Percentiles rank a stretch among this genome's conserved stretches.
phyloP scores from a whole-genome alignment of 352 stramenopile species.

The Pythium volutum region DNA sequence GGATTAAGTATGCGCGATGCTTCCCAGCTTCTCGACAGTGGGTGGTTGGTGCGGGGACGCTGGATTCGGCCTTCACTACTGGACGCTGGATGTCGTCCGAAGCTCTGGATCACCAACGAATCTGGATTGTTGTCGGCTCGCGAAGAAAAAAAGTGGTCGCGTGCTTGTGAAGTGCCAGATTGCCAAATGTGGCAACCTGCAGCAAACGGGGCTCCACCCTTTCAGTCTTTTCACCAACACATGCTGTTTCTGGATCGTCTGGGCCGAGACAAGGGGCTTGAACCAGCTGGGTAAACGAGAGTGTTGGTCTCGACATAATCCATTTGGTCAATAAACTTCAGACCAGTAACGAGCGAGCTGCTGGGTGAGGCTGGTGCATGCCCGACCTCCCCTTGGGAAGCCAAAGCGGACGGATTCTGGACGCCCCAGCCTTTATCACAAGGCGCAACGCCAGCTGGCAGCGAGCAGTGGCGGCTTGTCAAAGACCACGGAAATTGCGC shows the following conservation, averaged over 20 bases:
- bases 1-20: constrained; percentile 7
- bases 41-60: no score
- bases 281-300: constrained; percentile 15
- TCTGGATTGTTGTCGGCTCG: constrained; percentile 6
- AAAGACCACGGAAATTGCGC: no score
- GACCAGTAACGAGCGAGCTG: constrained; percentile 4
- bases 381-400: no score
- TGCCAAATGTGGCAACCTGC: constrained; percentile 6
- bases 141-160: background rate
- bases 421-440: no score
- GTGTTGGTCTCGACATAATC: constrained; percentile 11
- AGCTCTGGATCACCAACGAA: constrained; percentile 10
- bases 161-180: constrained; percentile 22
- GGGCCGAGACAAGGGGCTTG: background rate
- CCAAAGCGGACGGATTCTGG: no score
- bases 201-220: background rate
- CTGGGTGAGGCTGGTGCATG: no score
- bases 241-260: background rate
- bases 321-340: no score
- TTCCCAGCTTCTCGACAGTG: background rate
- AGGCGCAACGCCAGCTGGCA: no score
- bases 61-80: background rate
- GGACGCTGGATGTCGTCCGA: constrained; percentile 1
- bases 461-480: no score
- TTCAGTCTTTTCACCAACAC: background rate